phyloP scores from a whole-genome alignment of 1,284 basidiomycete species.

The Puccinia horiana region DNA sequence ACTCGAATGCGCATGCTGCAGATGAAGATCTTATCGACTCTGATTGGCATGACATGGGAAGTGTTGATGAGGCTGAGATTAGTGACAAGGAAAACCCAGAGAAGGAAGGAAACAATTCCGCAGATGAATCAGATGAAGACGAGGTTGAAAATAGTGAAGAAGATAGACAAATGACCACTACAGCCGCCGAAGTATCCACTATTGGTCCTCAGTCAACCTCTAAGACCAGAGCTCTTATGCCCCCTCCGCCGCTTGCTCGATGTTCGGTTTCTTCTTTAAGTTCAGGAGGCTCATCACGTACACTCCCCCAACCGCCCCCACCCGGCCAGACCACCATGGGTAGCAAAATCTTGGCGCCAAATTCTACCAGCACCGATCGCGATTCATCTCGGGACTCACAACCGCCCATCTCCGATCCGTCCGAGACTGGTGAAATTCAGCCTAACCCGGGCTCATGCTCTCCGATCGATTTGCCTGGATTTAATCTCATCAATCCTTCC shows the following conservation, averaged over 20 bases:
- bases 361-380: conserved; percentile 24
- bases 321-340: background rate
- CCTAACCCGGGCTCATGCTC: background rate
- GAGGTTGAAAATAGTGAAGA: conserved; percentile 17
- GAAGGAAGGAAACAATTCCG: conserved; percentile 11
- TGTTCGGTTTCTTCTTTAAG: conserved; percentile 5
- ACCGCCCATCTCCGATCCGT: conserved; percentile 8
- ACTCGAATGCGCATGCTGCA: background rate
- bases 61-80: conserved; percentile 16
- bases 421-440: background rate
- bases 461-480: conserved; percentile 36
- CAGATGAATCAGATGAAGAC: background rate
- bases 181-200: background rate
- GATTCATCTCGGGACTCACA: background rate
- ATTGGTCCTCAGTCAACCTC: background rate
- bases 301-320: background rate
- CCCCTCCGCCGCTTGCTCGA: background rate
- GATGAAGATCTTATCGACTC: conserved; percentile 11
- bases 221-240: background rate
- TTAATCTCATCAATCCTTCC: background rate
- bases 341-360: conserved; percentile 18
- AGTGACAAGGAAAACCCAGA: conserved; percentile 22
- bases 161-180: background rate
- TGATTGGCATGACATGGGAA: conserved; percentile 34
- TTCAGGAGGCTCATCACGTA: background rate